Evolutionary conservation across 2,329 filamentous ascomycete species (phyloP).

Genomic region (Nigrospora osmanthi): DNA sequence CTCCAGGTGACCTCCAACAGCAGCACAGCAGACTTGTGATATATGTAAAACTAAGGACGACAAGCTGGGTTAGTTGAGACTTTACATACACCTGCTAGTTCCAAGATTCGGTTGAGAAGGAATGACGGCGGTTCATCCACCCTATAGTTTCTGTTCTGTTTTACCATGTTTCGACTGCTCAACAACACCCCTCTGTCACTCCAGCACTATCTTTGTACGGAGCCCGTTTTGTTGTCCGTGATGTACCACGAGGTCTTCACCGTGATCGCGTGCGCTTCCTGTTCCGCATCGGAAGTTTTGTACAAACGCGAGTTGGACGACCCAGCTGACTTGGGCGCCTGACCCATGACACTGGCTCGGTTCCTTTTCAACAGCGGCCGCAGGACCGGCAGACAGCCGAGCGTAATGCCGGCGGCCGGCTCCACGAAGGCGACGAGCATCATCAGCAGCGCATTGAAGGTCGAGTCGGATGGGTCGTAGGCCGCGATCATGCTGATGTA

Average conservation of each 20-base stretch:
- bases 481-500: neutral
- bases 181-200: too few relatives aligned
- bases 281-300: neutral
- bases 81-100: too few relatives aligned
- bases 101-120: too few relatives aligned
- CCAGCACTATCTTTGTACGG: too few relatives aligned
- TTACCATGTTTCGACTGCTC: too few relatives aligned
- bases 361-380: neutral
- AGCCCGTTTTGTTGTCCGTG: too few relatives aligned
- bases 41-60: too few relatives aligned
- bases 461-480: slow-evolving; percentile 1
- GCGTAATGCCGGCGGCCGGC: neutral
- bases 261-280: neutral
- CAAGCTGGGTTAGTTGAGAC: too few relatives aligned
- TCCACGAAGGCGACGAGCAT: slow-evolving; percentile 1
- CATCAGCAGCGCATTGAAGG: neutral
- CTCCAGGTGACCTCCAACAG: too few relatives aligned
- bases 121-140: too few relatives aligned
- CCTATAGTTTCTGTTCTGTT: too few relatives aligned
- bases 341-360: neutral
- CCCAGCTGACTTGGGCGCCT: neutral
- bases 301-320: neutral
- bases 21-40: too few relatives aligned
- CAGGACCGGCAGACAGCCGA: slow-evolving; percentile 1
- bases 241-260: neutral